These are phyloP conservation scores for Clitopilus hobsonii DNA, from an alignment of 768 basidiomycete genomes.

Conservation along the genomic window DNA sequence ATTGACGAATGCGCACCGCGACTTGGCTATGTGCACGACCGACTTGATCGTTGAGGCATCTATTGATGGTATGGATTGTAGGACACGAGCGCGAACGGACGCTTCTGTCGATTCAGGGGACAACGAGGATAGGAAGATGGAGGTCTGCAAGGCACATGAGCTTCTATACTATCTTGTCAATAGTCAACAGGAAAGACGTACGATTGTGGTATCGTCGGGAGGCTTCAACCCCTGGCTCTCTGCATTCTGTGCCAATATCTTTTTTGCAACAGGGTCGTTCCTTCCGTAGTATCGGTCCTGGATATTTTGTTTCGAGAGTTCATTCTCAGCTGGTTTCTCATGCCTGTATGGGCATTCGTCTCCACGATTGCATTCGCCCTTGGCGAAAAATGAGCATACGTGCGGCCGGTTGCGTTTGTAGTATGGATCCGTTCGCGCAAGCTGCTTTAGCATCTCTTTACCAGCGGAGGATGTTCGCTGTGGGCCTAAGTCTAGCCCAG, in stretches of 20 bases:
- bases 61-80: conserved; percentile 60
- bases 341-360: conserved; percentile 94
- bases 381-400: conserved; percentile 91
- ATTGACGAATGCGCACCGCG: conserved; percentile 93
- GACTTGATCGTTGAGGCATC: conserved; percentile 71
- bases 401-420: conserved; percentile 97
- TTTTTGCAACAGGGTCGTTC: conserved; percentile 92
- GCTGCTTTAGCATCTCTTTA: conserved; percentile 93
- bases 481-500: conserved; percentile 49
- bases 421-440: conserved; percentile 93
- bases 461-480: conserved; percentile 67
- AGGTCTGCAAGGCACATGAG: conserved; percentile 47
- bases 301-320: conserved; percentile 86
- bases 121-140: conserved; percentile 79
- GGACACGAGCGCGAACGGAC: conserved; percentile 67
- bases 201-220: conserved; percentile 84
- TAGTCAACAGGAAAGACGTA: conserved; percentile 36
- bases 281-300: conserved; percentile 91
- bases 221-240: conserved; percentile 79
- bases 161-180: background rate
- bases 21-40: conserved; percentile 80
- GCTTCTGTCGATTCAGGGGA: conserved; percentile 67
- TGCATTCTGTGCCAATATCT: conserved; percentile 80
- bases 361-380: conserved; percentile 92
- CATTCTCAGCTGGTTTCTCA: conserved; percentile 82